These are phyloP conservation scores for Pseudogymnoascus sp. DNA, from an alignment of 2,329 filamentous ascomycete genomes.

Conservation along the genomic window DNA sequence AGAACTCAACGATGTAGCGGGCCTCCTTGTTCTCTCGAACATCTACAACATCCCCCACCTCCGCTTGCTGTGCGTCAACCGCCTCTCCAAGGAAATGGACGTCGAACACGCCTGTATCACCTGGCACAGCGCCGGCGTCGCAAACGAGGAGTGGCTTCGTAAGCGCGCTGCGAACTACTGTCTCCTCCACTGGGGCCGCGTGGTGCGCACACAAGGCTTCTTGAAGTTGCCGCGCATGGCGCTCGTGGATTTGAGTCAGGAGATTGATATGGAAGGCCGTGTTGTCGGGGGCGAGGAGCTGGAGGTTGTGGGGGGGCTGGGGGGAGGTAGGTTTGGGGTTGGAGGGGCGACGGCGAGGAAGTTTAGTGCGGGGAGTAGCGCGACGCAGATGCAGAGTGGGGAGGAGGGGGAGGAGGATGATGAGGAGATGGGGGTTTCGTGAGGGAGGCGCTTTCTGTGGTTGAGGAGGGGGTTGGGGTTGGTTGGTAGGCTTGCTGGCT, in stretches of 20 bases:
- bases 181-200: slow-evolving; percentile 86
- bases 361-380: slow-evolving; percentile 50
- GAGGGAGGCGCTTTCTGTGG: neutral
- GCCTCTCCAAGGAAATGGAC: slow-evolving; percentile 82
- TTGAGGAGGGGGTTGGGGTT: neutral
- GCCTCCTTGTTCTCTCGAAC: slow-evolving; percentile 93
- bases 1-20: slow-evolving; percentile 76
- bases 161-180: slow-evolving; percentile 82
- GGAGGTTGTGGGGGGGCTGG: slow-evolving; percentile 39
- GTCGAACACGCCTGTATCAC: slow-evolving; percentile 91
- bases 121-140: slow-evolving; percentile 87
- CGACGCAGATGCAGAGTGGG: slow-evolving; percentile 40
- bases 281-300: slow-evolving; percentile 57
- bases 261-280: slow-evolving; percentile 86
- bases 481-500: neutral
- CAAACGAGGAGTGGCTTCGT: slow-evolving; percentile 88
- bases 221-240: slow-evolving; percentile 67
- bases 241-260: slow-evolving; percentile 84
- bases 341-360: slow-evolving; percentile 40
- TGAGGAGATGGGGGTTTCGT: slow-evolving; percentile 51
- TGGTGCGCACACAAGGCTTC: slow-evolving; percentile 85
- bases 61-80: slow-evolving; percentile 81
- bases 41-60: slow-evolving; percentile 96
- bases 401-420: slow-evolving; percentile 53
- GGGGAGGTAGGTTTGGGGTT: slow-evolving; percentile 39